Evolutionary conservation across 108 stramenopile genomes (phyloP).

Genomic region (Pinguiococcus pyrenoidosus): DNA sequence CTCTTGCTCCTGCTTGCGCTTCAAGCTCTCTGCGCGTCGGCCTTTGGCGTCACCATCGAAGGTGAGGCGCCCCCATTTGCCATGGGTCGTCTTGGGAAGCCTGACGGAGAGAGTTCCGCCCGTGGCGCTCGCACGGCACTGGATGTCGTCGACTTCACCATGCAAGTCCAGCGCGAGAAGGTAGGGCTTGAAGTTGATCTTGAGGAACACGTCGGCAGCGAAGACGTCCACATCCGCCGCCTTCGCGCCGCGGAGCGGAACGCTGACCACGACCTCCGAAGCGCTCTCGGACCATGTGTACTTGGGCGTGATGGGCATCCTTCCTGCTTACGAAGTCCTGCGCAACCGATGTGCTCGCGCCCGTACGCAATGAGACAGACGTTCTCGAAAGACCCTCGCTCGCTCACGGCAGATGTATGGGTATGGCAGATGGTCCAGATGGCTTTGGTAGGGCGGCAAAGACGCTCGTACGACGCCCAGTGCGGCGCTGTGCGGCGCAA

Average conservation of each 20-base stretch:
- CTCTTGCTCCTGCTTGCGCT: constrained; percentile 16
- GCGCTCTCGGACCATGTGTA: constrained; percentile 13
- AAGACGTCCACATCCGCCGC: constrained; percentile 10
- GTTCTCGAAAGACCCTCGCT: no score
- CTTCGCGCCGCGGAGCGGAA: constrained; percentile 14
- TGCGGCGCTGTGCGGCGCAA: no score
- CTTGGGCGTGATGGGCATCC: constrained; percentile 6
- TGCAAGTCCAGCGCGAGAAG: constrained; percentile 33
- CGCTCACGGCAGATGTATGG: no score
- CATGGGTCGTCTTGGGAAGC: constrained; percentile 12
- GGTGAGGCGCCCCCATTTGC: constrained; percentile 8
- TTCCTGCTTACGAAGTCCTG: no score
- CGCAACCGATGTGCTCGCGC: no score
- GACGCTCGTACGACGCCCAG: no score
- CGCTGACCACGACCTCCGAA: neutral
- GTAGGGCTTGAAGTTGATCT: constrained; percentile 38
- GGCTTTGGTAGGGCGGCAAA: no score
- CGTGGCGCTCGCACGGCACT: constrained; percentile 13
- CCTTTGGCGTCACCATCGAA: constrained; percentile 7
- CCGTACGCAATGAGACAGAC: no score
- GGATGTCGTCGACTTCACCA: constrained; percentile 21
- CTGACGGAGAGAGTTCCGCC: constrained; percentile 29
- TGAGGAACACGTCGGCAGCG: constrained; percentile 31
- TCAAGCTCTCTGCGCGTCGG: constrained; percentile 6
- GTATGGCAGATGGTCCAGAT: no score